phyloP scores from a whole-genome alignment of 2,329 filamentous ascomycete genomes.

The Zymoseptoria ardabiliae region DNA sequence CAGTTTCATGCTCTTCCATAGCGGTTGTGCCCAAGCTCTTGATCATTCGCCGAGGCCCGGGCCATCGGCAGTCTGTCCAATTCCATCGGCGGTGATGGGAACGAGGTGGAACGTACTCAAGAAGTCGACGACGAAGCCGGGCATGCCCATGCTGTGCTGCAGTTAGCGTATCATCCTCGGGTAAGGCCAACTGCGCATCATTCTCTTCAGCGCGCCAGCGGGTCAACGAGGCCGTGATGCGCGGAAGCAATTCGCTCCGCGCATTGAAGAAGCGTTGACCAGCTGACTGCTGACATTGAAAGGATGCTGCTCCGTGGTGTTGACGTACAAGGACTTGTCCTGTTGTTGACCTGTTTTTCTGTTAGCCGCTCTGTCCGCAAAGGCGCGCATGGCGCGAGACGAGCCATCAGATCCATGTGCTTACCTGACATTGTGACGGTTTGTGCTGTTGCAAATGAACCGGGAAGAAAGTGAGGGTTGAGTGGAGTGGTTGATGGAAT shows the following conservation, averaged over 20 bases:
- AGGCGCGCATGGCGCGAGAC: too few relatives aligned
- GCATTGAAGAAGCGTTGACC: background rate
- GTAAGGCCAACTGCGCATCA: background rate
- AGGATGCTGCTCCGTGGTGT: background rate
- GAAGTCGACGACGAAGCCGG: conserved; percentile 93
- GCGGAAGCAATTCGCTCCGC: background rate
- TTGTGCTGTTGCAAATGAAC: background rate
- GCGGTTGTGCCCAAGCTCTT: conserved; percentile 22
- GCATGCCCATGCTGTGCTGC: conserved; percentile 26
- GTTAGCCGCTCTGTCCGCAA: background rate
- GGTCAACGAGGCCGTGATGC: background rate
- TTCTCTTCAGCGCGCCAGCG: background rate
- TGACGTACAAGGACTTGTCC: background rate
- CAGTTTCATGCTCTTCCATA: conserved; percentile 30
- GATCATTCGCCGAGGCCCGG: conserved; percentile 7
- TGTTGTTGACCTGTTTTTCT: background rate
- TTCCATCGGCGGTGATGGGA: background rate
- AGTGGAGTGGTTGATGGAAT: background rate
- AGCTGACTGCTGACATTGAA: background rate
- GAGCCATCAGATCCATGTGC: background rate
- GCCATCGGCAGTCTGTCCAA: background rate
- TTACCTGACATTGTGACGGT: background rate
- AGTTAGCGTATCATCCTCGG: background rate
- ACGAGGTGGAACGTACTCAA: conserved; percentile 67
- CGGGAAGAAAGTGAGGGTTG: background rate